Base-by-base conservation (phyloP, 257 asterid species). In the Penstemon davidsonii region DNA sequence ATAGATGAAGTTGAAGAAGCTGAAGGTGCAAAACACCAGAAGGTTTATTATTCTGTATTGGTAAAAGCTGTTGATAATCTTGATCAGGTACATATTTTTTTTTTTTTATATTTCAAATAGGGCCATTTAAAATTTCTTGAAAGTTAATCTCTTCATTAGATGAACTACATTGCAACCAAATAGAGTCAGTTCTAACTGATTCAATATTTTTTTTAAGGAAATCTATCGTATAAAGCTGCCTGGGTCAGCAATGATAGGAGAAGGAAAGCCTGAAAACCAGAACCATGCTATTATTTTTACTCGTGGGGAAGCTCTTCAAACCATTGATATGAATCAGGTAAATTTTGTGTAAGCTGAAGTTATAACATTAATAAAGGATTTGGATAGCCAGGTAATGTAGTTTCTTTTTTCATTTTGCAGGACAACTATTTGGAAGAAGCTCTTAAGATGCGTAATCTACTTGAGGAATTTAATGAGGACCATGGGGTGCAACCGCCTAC, bases 281-380 rank as follows among this genome's bases (percentile, higher is more conserved):
- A 90, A 90, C 74, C 97, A 90, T 77, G 97, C 97, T 60, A 88
- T 90, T 43, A 72, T 90, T 64, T 90, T 90, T 76, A 81, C 85
- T 18, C 95, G 97, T 44, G 97, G 97, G 56, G 97, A 90, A 84
- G 96, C 92, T 61, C 84, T 90, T 60, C 97, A 90, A 78, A 86
- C 97, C 69, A 90, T 90, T 71, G 97, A 90, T 80, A 90, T 90
- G 97, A 90, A 90, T 77, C 96, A 90, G 95, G 96, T 90, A 89
- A 55, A 47, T 45, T 8, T 36, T 25, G 10, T 47, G 33, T 62
- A 46, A 42, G 56, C 63, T 47, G 49, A 69, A 36, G 38, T 55
- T 50, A 52, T 59, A 5, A 38, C 10, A 49, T 2, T 37, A 15
- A 52, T 46, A 37, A 1, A 11, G 33, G 51, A 18, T 60, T 61